Evolutionary conservation across 139 green algal genomes (phyloP).

Genomic region (Coelastrella sp.): DNA sequence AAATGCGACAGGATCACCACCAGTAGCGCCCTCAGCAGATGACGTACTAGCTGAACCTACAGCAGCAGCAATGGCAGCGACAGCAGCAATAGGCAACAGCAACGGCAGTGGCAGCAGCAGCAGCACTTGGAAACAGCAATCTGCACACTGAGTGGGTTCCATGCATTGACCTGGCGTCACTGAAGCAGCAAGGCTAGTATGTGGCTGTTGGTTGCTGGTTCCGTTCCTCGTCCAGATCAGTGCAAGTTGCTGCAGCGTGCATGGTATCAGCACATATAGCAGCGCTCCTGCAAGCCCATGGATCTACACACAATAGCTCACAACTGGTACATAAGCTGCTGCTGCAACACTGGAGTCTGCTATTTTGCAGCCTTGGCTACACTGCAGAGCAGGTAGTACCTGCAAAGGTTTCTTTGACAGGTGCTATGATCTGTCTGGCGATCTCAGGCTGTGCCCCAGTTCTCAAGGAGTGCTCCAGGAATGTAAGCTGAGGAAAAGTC

Average conservation of each 20-base stretch:
- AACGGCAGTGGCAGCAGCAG: not conserved
- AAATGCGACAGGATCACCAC: constrained; percentile 43
- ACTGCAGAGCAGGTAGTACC: not conserved
- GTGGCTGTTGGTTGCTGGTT: not conserved
- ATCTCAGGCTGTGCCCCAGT: constrained; percentile 39
- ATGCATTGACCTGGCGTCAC: not conserved
- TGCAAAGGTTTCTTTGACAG: constrained; percentile 21
- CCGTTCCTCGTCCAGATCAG: no score
- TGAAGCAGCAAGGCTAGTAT: not conserved
- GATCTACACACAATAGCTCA: no score
- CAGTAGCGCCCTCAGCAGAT: constrained; percentile 26
- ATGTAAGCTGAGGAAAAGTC: constrained; percentile 51
- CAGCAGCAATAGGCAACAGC: not conserved
- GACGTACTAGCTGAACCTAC: not conserved
- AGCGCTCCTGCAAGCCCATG: no score
- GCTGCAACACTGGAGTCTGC: no score
- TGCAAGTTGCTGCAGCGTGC: not conserved
- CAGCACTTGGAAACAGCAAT: no score
- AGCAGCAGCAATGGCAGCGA: not conserved
- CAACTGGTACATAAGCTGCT: no score
- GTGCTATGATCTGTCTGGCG: not conserved
- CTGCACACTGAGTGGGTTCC: no score
- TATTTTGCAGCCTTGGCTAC: not conserved
- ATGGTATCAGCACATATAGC: not conserved
- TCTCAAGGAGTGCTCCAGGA: constrained; percentile 39